Evolutionary conservation across 2,329 filamentous ascomycete genomes (phyloP), one percentile per base, ranked within the genome.

Genomic region (Allantophomopsis lycopodina): DNA sequence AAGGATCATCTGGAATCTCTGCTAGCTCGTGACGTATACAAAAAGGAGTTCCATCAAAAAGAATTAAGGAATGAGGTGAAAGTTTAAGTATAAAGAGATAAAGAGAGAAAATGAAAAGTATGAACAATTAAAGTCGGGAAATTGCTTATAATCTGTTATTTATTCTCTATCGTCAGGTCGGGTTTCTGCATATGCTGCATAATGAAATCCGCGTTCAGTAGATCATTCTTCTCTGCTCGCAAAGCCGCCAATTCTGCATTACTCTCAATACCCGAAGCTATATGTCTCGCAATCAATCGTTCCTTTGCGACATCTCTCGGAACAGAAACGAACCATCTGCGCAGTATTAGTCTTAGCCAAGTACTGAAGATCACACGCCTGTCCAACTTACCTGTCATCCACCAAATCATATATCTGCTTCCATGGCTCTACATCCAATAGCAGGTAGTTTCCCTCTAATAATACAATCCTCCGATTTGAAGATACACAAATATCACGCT

Each of bases 371-470:
- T 3, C 4, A 8, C 7, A 28, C 3, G 7, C 11, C 23, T 12
- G 10, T 28, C 23, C 4, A 28, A 28, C 23, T 28, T 28, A 88
- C 28, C 78, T 55, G 64, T 85, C 75, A 51, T 88, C 79, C 62
- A 87, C 77, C 43, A 84, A 53, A 13, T 54, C 58, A 0, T 75
- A 71, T 0, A 79, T 78, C 31, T 71, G 64, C 18, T 69, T 69
- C 84, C 83, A 89, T 2, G 81, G 71, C 11, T 65, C 60, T 39
- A 66, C 65, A 43, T 80, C 67, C 16, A 89, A 62, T 1, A 73
- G 69, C 20, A 85, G 62, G 53, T 89, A 89, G 54, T 84, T 83
- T 1, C 84, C 84, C 59, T 89, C 84, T 36, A 88, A 71, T 1
- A 91, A 61, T 6, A 88, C 64, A 39, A 88, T 64, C 18, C 78